Conservation (phyloP, 2,329 filamentous ascomycete species). For the Arthrobotrys megalospora region DNA sequence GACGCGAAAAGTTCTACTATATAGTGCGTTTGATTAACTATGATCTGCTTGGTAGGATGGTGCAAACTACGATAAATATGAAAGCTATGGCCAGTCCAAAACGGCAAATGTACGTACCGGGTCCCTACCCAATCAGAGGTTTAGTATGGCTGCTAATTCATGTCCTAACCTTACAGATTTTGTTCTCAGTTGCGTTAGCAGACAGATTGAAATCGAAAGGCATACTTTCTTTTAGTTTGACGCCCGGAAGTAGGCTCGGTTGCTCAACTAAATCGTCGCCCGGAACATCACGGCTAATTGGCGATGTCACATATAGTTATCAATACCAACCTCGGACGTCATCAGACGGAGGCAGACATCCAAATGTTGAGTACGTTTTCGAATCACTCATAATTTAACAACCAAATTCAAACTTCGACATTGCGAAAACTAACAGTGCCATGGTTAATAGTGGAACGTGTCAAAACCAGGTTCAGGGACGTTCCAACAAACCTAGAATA, state of each 20-base stretch:
- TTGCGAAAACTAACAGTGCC: neutral
- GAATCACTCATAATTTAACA: neutral
- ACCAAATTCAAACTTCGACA: too few species aligned
- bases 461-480: neutral
- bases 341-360: conserved; percentile 17
- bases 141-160: neutral
- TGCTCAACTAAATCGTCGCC: neutral
- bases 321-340: conserved; percentile 38
- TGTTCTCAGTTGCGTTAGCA: conserved; percentile 34
- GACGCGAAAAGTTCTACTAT: neutral
- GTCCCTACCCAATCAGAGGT: neutral
- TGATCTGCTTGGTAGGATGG: conserved; percentile 14
- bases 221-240: conserved; percentile 26
- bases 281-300: neutral
- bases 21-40: neutral
- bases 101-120: conserved; percentile 25
- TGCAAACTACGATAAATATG: conserved; percentile 28
- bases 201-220: conserved; percentile 27
- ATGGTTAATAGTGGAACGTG: conserved; percentile 6
- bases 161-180: conserved; percentile 8
- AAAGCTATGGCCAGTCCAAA: conserved; percentile 39
- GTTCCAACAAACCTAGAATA: neutral
- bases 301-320: conserved; percentile 5
- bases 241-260: conserved; percentile 26
- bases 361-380: conserved; percentile 24